These are phyloP conservation scores for Hibiscus mutabilis DNA, from an alignment of 345 rosid genomes.

Conservation along the genomic window DNA sequence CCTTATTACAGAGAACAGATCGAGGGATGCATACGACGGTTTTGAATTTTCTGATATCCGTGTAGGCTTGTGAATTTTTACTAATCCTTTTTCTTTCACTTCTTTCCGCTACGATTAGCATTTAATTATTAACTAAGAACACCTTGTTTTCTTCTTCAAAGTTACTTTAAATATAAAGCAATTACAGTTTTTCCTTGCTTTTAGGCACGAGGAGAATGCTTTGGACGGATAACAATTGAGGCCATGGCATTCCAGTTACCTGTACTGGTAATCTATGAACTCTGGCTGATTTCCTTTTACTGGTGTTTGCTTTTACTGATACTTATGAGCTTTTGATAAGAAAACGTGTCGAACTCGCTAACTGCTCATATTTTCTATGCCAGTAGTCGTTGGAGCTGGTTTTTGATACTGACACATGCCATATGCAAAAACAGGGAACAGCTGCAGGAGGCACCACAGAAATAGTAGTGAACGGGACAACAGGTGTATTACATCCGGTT, in stretches of 20 bases:
- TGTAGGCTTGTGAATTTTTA: background rate
- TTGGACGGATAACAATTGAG: slow-evolving; percentile 59
- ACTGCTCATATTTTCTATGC: background rate
- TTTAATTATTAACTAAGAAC: background rate
- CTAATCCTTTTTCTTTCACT: background rate
- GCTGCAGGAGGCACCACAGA: slow-evolving; percentile 50
- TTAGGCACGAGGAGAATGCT: slow-evolving; percentile 48
- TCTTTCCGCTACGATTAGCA: background rate
- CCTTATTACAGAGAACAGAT: background rate
- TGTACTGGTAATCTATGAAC: slow-evolving; percentile 34
- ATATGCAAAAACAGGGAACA: slow-evolving; percentile 28
- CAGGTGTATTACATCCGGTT: slow-evolving; percentile 38
- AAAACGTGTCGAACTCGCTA: background rate
- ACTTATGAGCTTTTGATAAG: background rate
- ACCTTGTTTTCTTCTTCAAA: background rate
- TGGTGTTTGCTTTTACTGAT: background rate
- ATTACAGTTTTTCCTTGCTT: background rate
- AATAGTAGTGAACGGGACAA: slow-evolving; percentile 45
- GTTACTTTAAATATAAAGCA: background rate
- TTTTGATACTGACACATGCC: background rate
- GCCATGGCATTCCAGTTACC: slow-evolving; percentile 58
- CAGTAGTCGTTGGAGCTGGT: background rate
- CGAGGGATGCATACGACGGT: background rate
- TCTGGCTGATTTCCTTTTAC: background rate
- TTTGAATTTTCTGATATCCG: background rate